Evolutionary conservation across 495 filamentous ascomycete species (phyloP).

Genomic region (Talaromyces liani): DNA sequence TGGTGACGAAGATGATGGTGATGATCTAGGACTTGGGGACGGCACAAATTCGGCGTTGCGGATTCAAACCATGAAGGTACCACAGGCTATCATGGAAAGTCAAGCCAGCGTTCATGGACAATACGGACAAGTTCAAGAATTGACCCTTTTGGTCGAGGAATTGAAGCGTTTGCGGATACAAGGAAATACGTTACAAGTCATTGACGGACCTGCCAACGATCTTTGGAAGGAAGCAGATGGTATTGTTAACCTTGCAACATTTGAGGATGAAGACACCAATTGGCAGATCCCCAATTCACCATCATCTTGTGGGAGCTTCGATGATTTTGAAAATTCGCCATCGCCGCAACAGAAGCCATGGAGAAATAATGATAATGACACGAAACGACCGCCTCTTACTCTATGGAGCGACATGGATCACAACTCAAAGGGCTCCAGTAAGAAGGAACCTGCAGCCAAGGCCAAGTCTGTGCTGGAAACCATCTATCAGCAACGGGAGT

Average conservation of each 20-base stretch:
- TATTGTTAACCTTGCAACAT: conserved; percentile 77
- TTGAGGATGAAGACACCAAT: conserved; percentile 64
- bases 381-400: conserved; percentile 24
- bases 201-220: conserved; percentile 51
- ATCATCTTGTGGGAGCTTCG: conserved; percentile 46
- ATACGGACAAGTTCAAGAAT: conserved; percentile 77
- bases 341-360: conserved; percentile 22
- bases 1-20: conserved; percentile 41
- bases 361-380: conserved; percentile 29
- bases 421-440: conserved; percentile 18
- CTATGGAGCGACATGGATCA: conserved; percentile 14
- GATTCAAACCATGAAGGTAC: conserved; percentile 58
- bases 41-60: conserved; percentile 5
- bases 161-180: conserved; percentile 60
- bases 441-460: conserved; percentile 50
- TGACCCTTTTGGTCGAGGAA: conserved; percentile 75
- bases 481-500: conserved; percentile 60
- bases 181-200: conserved; percentile 58
- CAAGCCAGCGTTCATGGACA: conserved; percentile 82
- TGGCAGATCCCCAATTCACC: conserved; percentile 43
- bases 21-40: conserved; percentile 17
- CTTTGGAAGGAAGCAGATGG: conserved; percentile 84
- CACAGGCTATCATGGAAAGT: conserved; percentile 71
- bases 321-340: conserved; percentile 55
- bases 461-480: conserved; percentile 76